A percentile compares a stretch with the other conserved stretches of the same genome.
phyloP scores from a whole-genome alignment of 352 stramenopile genomes.

The Elongisporangium anandrum region DNA sequence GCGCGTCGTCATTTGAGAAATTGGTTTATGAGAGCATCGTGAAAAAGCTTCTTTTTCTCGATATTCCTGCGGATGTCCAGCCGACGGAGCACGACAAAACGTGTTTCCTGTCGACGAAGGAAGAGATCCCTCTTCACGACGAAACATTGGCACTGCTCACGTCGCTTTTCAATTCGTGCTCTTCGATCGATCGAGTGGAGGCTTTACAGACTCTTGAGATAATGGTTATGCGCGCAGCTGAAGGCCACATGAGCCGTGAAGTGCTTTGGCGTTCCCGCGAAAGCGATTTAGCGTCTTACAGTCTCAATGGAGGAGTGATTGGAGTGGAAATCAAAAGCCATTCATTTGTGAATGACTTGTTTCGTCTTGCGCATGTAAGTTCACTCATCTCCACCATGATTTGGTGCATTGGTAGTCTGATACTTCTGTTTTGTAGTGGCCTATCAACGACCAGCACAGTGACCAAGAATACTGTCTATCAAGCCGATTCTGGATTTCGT shows the following conservation, averaged over 20 bases:
- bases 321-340: slow-evolving; percentile 58
- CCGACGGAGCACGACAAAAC: slow-evolving; percentile 80
- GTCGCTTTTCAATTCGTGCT: slow-evolving; percentile 51
- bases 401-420: too few species aligned
- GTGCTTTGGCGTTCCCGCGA: slow-evolving; percentile 51
- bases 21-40: slow-evolving; percentile 77
- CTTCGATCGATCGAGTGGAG: slow-evolving; percentile 62
- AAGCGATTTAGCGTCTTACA: slow-evolving; percentile 52
- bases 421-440: slow-evolving; percentile 27
- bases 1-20: slow-evolving; percentile 68
- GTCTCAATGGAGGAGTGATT: slow-evolving; percentile 53
- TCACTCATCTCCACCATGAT: background rate
- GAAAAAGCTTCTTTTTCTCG: slow-evolving; percentile 79
- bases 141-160: slow-evolving; percentile 60
- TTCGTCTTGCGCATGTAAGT: slow-evolving; percentile 55
- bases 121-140: slow-evolving; percentile 77
- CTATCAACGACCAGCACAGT: slow-evolving; percentile 38
- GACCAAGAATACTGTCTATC: slow-evolving; percentile 78
- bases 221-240: slow-evolving; percentile 71
- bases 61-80: slow-evolving; percentile 78
- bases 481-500: slow-evolving; percentile 81
- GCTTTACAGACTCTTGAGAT: slow-evolving; percentile 69
- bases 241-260: slow-evolving; percentile 76
- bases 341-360: slow-evolving; percentile 51
- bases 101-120: slow-evolving; percentile 81